A percentile compares a stretch with the other conserved stretches of the same genome.
Evolutionary conservation across 83 land plant species (phyloP).

Genomic region (Thuja plicata): DNA sequence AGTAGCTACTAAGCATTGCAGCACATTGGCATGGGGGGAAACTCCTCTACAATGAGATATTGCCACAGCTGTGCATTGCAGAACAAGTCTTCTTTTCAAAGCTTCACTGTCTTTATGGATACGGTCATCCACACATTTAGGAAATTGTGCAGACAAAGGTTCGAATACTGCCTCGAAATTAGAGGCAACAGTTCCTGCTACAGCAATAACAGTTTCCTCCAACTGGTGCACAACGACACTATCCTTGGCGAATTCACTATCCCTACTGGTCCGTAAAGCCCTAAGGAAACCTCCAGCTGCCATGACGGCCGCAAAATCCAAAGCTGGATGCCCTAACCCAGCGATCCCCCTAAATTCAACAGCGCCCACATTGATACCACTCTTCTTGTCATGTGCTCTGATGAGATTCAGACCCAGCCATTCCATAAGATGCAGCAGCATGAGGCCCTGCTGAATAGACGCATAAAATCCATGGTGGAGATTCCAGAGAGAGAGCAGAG

Average conservation of each 20-base stretch:
- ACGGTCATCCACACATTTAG: background rate
- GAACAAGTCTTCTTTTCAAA: slow-evolving; percentile 12
- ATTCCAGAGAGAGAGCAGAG: slow-evolving; percentile 33
- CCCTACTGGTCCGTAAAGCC: slow-evolving; percentile 23
- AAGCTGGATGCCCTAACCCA: background rate
- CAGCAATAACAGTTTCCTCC: slow-evolving; percentile 26
- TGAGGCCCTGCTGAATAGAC: slow-evolving; percentile 35
- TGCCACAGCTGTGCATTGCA: slow-evolving; percentile 51
- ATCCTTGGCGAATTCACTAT: slow-evolving; percentile 6
- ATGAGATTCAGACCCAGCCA: slow-evolving; percentile 43
- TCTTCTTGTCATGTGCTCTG: background rate
- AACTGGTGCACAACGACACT: slow-evolving; percentile 10
- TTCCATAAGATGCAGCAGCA: slow-evolving; percentile 60
- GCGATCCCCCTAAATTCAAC: background rate
- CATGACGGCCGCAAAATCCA: slow-evolving; percentile 41
- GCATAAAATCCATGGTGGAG: slow-evolving; percentile 17
- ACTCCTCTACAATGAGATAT: slow-evolving; percentile 41
- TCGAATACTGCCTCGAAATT: background rate
- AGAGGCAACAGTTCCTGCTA: background rate
- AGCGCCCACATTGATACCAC: background rate
- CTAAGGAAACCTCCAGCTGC: slow-evolving; percentile 48
- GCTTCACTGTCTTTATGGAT: background rate
- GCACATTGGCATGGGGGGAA: slow-evolving; percentile 21
- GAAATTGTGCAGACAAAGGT: background rate
- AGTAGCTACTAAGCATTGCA: slow-evolving; percentile 36